Evolutionary conservation across 1,284 basidiomycete genomes (phyloP), one percentile per base, ranked within the genome.

Genomic region (Mycosarcoma maydis): DNA sequence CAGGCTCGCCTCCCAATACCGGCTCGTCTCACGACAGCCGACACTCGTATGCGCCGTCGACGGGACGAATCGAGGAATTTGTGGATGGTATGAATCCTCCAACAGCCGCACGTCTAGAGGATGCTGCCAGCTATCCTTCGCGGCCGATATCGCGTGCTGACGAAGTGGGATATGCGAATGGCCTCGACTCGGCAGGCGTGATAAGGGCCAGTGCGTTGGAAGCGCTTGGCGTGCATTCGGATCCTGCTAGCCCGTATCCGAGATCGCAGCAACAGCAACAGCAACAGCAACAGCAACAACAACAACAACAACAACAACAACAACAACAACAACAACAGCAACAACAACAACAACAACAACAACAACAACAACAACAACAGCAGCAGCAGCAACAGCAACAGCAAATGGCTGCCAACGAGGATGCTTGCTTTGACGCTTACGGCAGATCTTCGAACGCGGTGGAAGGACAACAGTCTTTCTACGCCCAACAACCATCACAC

Each of bases 21-120:
- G 44, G 61, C 53, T 64, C 67, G 4, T 65, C 67, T 3, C 57
- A 60, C 27, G 61, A 65, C 27, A 70, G 67, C 29, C 56, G 57
- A 7, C 57, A 65, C 23, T 70, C 67, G 16, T 59, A 56, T 38
- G 6, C 40, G 26, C 52, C 43, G 3, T 27, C 49, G 14, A 24
- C 47, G 5, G 43, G 36, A 2, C 66, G 55, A 24, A 62, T 62
- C 19, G 55, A 43, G 19, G 66, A 62, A 19, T 23, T 52, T 16
- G 38, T 40, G 4, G 65, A 68, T 11, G 44, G 38, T 13, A 37
- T 51, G 14, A 49, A 54, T 51, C 50, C 55, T 5, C 59, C 50
- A 6, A 33, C 53, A 1, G 53, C 58, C 13, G 41, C 24, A 17
- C 49, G 49, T 2, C 24, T 52, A 2, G 64, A 67, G 19, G 61